These are phyloP conservation scores for Aquilaria agallochum DNA, from an alignment of 441 rosid species.

Conservation along the genomic window DNA sequence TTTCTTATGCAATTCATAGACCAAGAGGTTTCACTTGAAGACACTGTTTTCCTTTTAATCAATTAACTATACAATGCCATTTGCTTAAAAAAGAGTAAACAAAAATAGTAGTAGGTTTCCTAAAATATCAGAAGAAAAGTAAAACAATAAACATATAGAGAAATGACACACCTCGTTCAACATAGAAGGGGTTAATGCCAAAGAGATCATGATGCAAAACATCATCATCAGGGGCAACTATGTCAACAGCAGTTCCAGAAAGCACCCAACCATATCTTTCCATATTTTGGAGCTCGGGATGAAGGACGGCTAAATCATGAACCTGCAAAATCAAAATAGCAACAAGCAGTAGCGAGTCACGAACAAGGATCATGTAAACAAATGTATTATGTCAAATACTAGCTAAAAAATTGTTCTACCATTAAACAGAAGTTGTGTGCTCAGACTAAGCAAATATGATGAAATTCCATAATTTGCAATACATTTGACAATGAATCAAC, in stretches of 20 bases:
- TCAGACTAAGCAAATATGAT: no score
- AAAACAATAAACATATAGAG: no score
- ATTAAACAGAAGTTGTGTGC: no score
- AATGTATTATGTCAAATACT: slow-evolving; percentile 1
- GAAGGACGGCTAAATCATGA: slow-evolving; percentile 21
- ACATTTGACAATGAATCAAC: no score
- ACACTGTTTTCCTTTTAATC: no score
- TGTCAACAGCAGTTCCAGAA: slow-evolving; percentile 29
- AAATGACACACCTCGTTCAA: slow-evolving; percentile 54
- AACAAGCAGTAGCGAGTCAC: slow-evolving; percentile 11
- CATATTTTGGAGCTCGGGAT: slow-evolving; percentile 41
- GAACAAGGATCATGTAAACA: neutral
- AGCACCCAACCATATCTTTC: slow-evolving; percentile 89
- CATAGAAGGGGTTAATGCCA: slow-evolving; percentile 80
- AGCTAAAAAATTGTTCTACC: neutral
- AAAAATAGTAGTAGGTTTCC: no score
- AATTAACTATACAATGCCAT: no score
- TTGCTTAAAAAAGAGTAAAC: no score
- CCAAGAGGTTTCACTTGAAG: no score
- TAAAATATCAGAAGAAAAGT: no score
- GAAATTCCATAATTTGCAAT: no score
- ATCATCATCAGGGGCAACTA: slow-evolving; percentile 37
- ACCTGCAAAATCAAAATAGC: slow-evolving; percentile 39
- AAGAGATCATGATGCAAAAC: slow-evolving; percentile 51
- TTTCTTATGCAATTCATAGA: no score